Evolutionary conservation across 176 grass and related monocot genomes (phyloP), one percentile per base, ranked within the genome.

Genomic region (Avena insularis): DNA sequence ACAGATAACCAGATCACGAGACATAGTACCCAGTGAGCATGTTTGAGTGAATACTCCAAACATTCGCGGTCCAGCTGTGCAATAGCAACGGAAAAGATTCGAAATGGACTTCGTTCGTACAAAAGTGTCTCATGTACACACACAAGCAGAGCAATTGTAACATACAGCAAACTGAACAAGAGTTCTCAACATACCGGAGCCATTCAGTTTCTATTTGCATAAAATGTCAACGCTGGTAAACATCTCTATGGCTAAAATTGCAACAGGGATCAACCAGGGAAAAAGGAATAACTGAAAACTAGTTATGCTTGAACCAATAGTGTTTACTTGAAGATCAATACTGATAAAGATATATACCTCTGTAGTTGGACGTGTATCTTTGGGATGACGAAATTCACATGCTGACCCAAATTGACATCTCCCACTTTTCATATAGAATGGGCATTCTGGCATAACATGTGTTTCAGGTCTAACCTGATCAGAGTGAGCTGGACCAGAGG

Each of bases 401-500:
- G 59, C 33, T 82, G 71, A 68, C 43, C 86, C 79, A 88, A 77
- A 88, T 68, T 88, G 86, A 72, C 86, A 88, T 57, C 60, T 58
- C 79, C 86, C 60, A 33, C 69, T 82, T 87, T 88, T 82, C 71
- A 82, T 88, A 79, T 82, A 88, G 60, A 82, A 82, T 17, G 54
- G 57, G 46, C 79, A 88, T 75, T 66, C 71, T 82, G 71, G 71
- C 10, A 57, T 66, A 33, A 31, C 47, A 53, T 45, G 71, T 74
- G n/a, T 75, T 50, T 50, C 71, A 75, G 68, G 36, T 45, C 38
- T 17, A n/a, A 75, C 14, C n/a, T 50, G 57, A 75, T 50, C 71
- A 75, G 46, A 50, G 17, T 71, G 68, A 46, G 38, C 17, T 71
- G 36, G 68, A 71, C 40, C 68, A 46, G 7, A 64, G 12, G 25